phyloP scores from a whole-genome alignment of 345 rosid species.

The Brassica cretica region DNA sequence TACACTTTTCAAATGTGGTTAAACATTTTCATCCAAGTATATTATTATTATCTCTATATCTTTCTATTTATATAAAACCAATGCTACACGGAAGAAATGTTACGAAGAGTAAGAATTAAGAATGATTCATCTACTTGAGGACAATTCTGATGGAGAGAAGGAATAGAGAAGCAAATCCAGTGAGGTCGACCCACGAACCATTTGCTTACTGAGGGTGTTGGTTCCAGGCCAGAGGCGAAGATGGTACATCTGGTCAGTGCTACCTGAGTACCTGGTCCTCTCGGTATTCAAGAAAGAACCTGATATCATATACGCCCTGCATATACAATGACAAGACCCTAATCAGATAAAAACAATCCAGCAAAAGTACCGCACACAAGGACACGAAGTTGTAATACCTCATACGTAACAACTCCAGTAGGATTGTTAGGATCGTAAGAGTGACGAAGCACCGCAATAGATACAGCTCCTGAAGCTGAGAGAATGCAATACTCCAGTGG shows the following conservation, averaged over 20 bases:
- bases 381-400: constrained; percentile 49
- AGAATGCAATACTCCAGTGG: constrained; percentile 73
- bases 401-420: constrained; percentile 64
- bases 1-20: too few relatives aligned
- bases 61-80: too few relatives aligned
- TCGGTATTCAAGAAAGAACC: constrained; percentile 83
- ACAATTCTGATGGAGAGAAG: constrained; percentile 20
- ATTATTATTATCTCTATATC: too few relatives aligned
- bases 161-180: constrained; percentile 30
- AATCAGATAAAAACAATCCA: neutral
- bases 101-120: too few relatives aligned
- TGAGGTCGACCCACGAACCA: neutral
- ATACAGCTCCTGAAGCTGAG: constrained; percentile 86
- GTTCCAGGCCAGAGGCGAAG: constrained; percentile 29
- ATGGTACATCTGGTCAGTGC: constrained; percentile 25
- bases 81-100: too few relatives aligned
- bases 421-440: constrained; percentile 43
- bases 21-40: too few relatives aligned
- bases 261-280: constrained; percentile 49
- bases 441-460: constrained; percentile 61
- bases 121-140: constrained; percentile 24
- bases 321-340: neutral
- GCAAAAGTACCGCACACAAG: neutral
- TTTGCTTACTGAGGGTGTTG: constrained; percentile 26
- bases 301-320: constrained; percentile 87